These are phyloP conservation scores for Tirmania nivea DNA, from an alignment of 495 filamentous ascomycete species.

Conservation along the genomic window DNA sequence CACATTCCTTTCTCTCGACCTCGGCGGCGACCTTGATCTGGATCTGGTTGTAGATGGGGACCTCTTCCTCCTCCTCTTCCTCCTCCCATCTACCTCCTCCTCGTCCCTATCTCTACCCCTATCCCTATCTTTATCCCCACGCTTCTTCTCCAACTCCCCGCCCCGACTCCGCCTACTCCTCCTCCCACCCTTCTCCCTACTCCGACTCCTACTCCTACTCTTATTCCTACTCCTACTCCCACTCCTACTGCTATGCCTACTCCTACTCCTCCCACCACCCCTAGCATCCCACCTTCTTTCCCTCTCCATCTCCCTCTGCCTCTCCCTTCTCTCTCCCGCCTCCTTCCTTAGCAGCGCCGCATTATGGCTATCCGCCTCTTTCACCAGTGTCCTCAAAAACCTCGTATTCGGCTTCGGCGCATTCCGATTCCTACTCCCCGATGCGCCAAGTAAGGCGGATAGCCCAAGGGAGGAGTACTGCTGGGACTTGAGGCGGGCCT, in stretches of 20 bases:
- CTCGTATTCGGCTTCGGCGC: constrained; percentile 69
- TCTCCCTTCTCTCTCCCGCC: constrained; percentile 28
- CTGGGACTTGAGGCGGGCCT: constrained; percentile 45
- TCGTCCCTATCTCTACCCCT: no score
- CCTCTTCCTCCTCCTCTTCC: no score
- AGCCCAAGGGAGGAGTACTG: constrained; percentile 55
- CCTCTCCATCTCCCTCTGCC: constrained; percentile 1
- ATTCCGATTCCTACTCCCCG: constrained; percentile 3
- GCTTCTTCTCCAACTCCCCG: constrained; percentile 1
- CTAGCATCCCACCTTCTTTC: not conserved
- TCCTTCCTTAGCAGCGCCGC: constrained; percentile 67
- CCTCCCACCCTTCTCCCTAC: no score
- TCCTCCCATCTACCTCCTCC: no score
- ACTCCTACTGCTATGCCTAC: constrained; percentile 3
- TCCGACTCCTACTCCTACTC: constrained; percentile 5
- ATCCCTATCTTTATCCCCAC: constrained; percentile 1
- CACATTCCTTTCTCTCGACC: not conserved
- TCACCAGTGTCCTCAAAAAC: constrained; percentile 73
- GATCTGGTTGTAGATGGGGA: not conserved
- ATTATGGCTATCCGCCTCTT: constrained; percentile 77
- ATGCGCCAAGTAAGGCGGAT: constrained; percentile 35
- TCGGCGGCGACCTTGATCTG: constrained; percentile 5
- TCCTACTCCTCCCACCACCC: constrained; percentile 18
- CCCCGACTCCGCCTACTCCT: constrained; percentile 6
- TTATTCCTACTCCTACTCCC: constrained; percentile 4